Conservation (phyloP, 1,284 basidiomycete species). For the Meripilus lineatus region DNA sequence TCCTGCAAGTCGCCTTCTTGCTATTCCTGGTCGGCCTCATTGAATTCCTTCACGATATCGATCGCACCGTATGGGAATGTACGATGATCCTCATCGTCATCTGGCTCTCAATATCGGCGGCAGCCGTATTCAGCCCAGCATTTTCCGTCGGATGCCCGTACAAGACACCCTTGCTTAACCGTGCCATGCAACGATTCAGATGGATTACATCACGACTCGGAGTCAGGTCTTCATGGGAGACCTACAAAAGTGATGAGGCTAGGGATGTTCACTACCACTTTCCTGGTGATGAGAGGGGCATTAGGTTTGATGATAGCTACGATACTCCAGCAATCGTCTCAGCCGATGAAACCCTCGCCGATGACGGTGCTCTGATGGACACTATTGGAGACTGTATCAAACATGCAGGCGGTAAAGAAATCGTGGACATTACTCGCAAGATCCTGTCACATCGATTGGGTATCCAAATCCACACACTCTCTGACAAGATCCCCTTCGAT, state of each 20-base stretch:
- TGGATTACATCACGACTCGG: not conserved
- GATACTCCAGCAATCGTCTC: not conserved
- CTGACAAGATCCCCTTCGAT: not conserved
- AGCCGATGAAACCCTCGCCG: not conserved
- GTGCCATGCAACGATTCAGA: not conserved
- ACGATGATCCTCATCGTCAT: not conserved
- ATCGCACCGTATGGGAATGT: conserved; percentile 3
- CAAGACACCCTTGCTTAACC: not conserved
- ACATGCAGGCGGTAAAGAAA: not conserved
- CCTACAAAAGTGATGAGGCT: not conserved
- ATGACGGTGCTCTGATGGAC: not conserved
- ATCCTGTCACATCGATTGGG: conserved; percentile 1
- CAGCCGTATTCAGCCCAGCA: not conserved
- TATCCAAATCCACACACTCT: not conserved
- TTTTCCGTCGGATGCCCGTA: conserved; percentile 1
- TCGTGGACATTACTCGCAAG: not conserved
- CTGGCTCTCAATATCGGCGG: not conserved
- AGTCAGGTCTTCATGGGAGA: no score
- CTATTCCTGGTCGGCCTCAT: conserved; percentile 15
- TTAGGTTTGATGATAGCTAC: not conserved
- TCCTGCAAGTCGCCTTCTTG: conserved; percentile 12
- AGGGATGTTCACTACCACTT: not conserved
- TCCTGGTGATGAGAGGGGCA: not conserved
- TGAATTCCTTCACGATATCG: conserved; percentile 7
- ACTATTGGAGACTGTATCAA: not conserved